Base-by-base conservation (phyloP, 2,329 filamentous ascomycete species). In the Fusarium redolens region DNA sequence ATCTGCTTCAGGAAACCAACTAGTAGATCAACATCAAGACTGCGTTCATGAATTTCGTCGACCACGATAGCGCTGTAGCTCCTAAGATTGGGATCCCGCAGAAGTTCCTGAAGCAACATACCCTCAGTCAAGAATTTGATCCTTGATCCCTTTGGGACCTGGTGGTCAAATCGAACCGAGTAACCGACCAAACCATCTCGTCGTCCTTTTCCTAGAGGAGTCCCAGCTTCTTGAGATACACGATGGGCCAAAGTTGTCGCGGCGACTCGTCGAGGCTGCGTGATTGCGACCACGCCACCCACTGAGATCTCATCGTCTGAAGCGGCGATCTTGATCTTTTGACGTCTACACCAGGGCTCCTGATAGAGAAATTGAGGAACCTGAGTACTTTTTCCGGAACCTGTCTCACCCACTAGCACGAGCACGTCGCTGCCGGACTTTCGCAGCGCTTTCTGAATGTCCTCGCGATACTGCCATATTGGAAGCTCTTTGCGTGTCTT, bases 51-150 rank as follows among this genome's bases (percentile, higher is more conserved):
- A 17, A 99, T 96, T 81, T 99, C 96, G 82, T 99, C 96, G 12
- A 99, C 94, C 22, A 99, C 88, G 1, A 99, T 88, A 7, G 92
- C 95, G 77, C 94, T 97, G 80, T 99, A 99, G 79, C 93, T 91
- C 37, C 88, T 89, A 78, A 99, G 86, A 77, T 91, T 87, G 2
- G 94, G 93, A 80, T 99, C 96, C 59, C 92, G 89, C 67, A 99
- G 82, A 82, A 99, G 92, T 82, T 99, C 97, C 80, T 98, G 95
- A 18, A 99, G 86, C 57, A 99, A 86, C 92, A 97, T 98, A 77
- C 96, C 96, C 81, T 99, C 97, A 0, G 96, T 99, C 71, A 99
- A 85, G 77, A 95, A 99, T 79, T 98, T 98, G 83, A 99, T 92
- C 77, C 89, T 91, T 7, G 94, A 93, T n/a, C 91, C 92, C 25